These are phyloP conservation scores for Naganishia randhawae DNA, from an alignment of 768 basidiomycete species.

Conservation along the genomic window DNA sequence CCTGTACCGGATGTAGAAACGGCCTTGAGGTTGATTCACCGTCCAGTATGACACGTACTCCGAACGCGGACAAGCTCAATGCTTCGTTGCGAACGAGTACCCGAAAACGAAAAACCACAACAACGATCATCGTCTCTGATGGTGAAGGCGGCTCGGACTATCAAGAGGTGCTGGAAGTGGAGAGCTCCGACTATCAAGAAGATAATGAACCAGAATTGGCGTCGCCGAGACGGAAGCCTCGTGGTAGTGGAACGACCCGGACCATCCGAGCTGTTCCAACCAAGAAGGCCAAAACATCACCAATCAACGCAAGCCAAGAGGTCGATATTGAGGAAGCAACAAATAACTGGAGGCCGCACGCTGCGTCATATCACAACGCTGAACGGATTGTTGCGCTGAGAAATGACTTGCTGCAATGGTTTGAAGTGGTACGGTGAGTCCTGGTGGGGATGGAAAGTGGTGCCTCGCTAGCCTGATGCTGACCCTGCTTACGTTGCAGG, in stretches of 20 bases:
- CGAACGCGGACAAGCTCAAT: conserved; percentile 17
- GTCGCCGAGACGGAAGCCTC: background rate
- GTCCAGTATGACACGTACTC: background rate
- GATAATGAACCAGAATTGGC: background rate
- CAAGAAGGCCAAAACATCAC: background rate
- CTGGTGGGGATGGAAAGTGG: background rate
- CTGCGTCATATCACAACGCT: conserved; percentile 34
- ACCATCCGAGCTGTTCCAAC: background rate
- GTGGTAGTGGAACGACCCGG: background rate
- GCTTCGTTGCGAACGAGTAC: conserved; percentile 13
- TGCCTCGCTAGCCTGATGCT: background rate
- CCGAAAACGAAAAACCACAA: conserved; percentile 14
- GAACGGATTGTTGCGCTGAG: conserved; percentile 32
- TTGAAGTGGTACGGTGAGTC: conserved; percentile 58
- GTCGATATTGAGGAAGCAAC: conserved; percentile 6
- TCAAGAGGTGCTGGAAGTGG: background rate
- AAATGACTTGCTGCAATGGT: conserved; percentile 60
- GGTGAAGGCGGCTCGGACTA: conserved; percentile 8
- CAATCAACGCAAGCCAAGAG: background rate
- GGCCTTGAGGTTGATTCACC: background rate
- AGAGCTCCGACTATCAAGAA: background rate
- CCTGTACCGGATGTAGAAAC: background rate
- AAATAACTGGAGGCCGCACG: conserved; percentile 15
- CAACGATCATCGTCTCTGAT: conserved; percentile 9
- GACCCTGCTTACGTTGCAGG: conserved; percentile 25